Conservation (phyloP, 176 grass and related monocot species). For the Ananas comosus region DNA sequence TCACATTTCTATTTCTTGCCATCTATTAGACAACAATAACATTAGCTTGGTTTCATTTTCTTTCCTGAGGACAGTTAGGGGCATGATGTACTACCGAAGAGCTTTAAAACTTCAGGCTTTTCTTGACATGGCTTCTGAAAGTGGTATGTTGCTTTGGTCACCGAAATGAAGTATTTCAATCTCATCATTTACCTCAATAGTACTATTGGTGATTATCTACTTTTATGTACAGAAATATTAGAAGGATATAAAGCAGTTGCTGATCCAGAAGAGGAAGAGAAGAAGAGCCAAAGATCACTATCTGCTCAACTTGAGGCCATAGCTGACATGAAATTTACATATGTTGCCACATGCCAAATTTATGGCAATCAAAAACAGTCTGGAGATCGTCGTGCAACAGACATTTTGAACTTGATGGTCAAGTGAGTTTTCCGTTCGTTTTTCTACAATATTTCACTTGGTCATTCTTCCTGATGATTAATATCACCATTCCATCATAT, state of each 20-base stretch:
- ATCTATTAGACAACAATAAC: constrained; percentile 3
- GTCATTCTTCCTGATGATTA: constrained; percentile 1
- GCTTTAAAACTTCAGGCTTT: constrained; percentile 96
- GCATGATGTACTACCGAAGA: constrained; percentile 95
- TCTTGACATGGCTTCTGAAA: constrained; percentile 97
- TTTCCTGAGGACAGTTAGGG: constrained; percentile 56
- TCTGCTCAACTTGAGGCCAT: constrained; percentile 75
- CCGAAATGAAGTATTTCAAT: constrained; percentile 1
- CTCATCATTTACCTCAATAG: constrained; percentile 13
- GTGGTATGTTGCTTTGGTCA: constrained; percentile 37
- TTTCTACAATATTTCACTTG: not conserved
- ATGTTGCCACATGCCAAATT: constrained; percentile 84
- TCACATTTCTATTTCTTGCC: not conserved
- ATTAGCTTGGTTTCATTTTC: constrained; percentile 8
- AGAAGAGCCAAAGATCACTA: constrained; percentile 64
- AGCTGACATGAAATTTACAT: constrained; percentile 85
- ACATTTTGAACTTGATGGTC: constrained; percentile 98
- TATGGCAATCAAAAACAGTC: constrained; percentile 96
- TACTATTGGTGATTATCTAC: constrained; percentile 9
- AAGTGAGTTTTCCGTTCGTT: constrained; percentile 41
- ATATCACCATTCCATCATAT: not conserved
- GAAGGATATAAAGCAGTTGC: constrained; percentile 77
- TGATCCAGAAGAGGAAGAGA: constrained; percentile 57
- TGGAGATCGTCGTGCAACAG: constrained; percentile 86
- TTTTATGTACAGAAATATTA: constrained; percentile 57